Percentiles rank a stretch among this genome's conserved stretches.
phyloP scores from a whole-genome alignment of 202 grass and related monocot genomes.

The Panicum hallii region DNA sequence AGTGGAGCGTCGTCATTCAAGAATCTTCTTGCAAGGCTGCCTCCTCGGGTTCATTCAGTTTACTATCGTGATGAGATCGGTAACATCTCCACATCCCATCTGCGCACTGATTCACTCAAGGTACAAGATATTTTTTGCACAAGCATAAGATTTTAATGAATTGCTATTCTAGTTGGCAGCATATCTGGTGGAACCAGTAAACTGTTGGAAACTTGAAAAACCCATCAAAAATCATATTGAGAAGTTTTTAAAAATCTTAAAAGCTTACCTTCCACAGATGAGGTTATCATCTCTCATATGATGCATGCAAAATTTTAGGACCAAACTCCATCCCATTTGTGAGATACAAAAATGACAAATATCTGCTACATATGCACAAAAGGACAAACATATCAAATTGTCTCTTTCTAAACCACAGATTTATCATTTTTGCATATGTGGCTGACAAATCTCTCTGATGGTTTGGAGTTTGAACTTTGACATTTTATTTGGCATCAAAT shows the following conservation, averaged over 20 bases:
- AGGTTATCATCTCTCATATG: neutral
- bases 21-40: slow-evolving; percentile 71
- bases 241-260: neutral
- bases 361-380: neutral
- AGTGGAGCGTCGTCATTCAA: slow-evolving; percentile 71
- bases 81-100: slow-evolving; percentile 81
- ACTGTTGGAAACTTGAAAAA: neutral
- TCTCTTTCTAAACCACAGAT: neutral
- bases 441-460: neutral
- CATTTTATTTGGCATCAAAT: neutral
- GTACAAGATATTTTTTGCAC: slow-evolving; percentile 43
- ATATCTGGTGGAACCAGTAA: neutral
- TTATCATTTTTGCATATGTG: neutral
- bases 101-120: slow-evolving; percentile 67
- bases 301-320: neutral
- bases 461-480: neutral
- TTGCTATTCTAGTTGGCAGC: slow-evolving; percentile 8
- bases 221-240: neutral
- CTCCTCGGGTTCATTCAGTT: slow-evolving; percentile 74
- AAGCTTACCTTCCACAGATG: neutral
- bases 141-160: slow-evolving; percentile 1
- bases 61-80: slow-evolving; percentile 90
- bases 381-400: neutral
- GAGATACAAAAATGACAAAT: neutral
- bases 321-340: neutral